A percentile compares a stretch with the other conserved stretches of the same genome.
phyloP scores from a whole-genome alignment of 495 filamentous ascomycete genomes.

The Podospora pseudoanserina region DNA sequence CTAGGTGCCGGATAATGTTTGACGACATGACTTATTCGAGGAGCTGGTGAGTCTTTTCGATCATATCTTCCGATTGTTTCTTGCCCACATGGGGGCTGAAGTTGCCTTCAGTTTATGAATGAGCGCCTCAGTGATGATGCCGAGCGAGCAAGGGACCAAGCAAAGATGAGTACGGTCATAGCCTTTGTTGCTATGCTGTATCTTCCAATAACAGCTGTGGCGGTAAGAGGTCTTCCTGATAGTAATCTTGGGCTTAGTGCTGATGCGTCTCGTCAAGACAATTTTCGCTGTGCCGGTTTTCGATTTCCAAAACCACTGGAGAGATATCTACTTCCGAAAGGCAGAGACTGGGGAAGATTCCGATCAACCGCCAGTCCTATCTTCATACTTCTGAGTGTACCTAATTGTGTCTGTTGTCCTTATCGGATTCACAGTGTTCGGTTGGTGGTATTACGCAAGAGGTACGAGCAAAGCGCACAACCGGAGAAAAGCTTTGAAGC shows the following conservation, averaged over 20 bases:
- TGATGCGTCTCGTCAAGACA: not conserved
- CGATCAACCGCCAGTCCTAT: not conserved
- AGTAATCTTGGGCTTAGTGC: not conserved
- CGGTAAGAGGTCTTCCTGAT: slow-evolving; percentile 10
- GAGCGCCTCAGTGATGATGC: slow-evolving; percentile 2
- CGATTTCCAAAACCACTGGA: slow-evolving; percentile 12
- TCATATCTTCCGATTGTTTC: too few relatives aligned
- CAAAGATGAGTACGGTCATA: slow-evolving; percentile 8
- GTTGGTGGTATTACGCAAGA: not conserved
- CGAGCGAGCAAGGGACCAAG: slow-evolving; percentile 1
- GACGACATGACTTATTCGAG: slow-evolving; percentile 8
- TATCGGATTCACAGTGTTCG: not conserved
- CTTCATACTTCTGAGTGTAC: not conserved
- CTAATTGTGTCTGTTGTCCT: not conserved
- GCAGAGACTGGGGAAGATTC: not conserved
- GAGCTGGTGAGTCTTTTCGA: slow-evolving; percentile 13
- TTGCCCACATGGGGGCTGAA: not conserved
- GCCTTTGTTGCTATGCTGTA: slow-evolving; percentile 21
- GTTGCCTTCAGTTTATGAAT: slow-evolving; percentile 13
- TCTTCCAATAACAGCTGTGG: slow-evolving; percentile 19
- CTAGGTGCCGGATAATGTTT: slow-evolving; percentile 5
- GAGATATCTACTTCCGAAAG: not conserved
- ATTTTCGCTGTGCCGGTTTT: slow-evolving; percentile 18
- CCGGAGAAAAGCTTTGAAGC: not conserved
- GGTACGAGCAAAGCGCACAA: not conserved